A percentile compares a stretch with the other conserved stretches of the same genome.
Conservation (phyloP, 345 rosid genomes). For the Populus pruinosa region DNA sequence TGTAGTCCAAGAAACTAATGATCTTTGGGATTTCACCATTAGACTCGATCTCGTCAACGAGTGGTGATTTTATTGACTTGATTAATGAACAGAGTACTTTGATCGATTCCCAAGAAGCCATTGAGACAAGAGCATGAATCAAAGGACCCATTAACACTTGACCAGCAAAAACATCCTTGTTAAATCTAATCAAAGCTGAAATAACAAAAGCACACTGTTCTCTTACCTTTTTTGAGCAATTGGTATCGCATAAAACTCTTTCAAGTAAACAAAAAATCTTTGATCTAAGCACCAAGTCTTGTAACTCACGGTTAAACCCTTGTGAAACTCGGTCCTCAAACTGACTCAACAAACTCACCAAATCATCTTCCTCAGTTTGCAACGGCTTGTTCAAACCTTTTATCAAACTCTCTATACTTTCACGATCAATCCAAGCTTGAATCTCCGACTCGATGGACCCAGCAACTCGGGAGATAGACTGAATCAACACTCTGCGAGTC, state of each 20-base stretch:
- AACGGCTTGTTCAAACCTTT: slow-evolving; percentile 27
- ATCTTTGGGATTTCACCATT: slow-evolving; percentile 47
- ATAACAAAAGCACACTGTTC: slow-evolving; percentile 45
- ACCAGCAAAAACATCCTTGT: slow-evolving; percentile 71
- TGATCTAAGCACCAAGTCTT: slow-evolving; percentile 51
- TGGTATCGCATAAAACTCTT: slow-evolving; percentile 32
- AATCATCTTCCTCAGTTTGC: slow-evolving; percentile 33
- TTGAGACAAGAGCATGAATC: slow-evolving; percentile 41
- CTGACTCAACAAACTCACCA: slow-evolving; percentile 36
- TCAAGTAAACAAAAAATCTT: slow-evolving; percentile 39
- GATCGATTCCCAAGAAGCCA: slow-evolving; percentile 35
- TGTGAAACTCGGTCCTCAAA: slow-evolving; percentile 42
- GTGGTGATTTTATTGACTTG: slow-evolving; percentile 51
- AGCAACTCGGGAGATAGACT: slow-evolving; percentile 63
- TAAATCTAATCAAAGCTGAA: slow-evolving; percentile 50
- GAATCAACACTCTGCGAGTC: slow-evolving; percentile 48
- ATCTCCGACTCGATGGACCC: slow-evolving; percentile 59
- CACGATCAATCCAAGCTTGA: slow-evolving; percentile 77
- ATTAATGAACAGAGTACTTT: slow-evolving; percentile 42
- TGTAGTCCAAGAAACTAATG: slow-evolving; percentile 36
- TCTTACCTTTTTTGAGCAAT: slow-evolving; percentile 29
- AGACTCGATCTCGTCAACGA: slow-evolving; percentile 53
- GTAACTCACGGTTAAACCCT: slow-evolving; percentile 56
- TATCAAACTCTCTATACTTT: slow-evolving; percentile 42
- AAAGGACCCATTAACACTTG: slow-evolving; percentile 47